These are phyloP conservation scores for Teratosphaeria zuluensis DNA, from an alignment of 2,329 filamentous ascomycete genomes.

Conservation along the genomic window DNA sequence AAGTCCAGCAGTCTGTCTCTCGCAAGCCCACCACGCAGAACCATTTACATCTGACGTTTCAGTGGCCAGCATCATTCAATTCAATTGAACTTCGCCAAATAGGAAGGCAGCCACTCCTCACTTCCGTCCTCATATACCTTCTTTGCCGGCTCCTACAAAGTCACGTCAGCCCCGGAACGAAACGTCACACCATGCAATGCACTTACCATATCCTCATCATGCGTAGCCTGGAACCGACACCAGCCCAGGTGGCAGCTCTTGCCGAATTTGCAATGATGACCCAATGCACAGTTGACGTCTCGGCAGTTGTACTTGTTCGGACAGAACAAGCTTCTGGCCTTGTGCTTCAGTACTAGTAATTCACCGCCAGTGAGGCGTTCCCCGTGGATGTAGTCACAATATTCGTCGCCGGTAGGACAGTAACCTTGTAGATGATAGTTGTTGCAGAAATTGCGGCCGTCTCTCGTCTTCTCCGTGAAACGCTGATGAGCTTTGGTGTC, in stretches of 20 bases:
- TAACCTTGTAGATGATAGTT: conserved; percentile 27
- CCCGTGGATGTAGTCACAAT: conserved; percentile 32
- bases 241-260: conserved; percentile 26
- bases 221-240: conserved; percentile 31
- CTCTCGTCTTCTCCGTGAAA: conserved; percentile 20
- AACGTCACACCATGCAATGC: background rate
- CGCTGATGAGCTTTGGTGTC: conserved; percentile 20
- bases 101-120: conserved; percentile 19
- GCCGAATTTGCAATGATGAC: conserved; percentile 33
- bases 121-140: conserved; percentile 19
- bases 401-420: conserved; percentile 28
- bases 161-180: background rate
- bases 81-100: conserved; percentile 12
- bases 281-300: conserved; percentile 33
- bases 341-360: conserved; percentile 31
- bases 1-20: too few relatives aligned
- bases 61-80: too few relatives aligned
- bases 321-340: conserved; percentile 32
- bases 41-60: too few relatives aligned
- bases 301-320: conserved; percentile 27
- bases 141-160: conserved; percentile 16
- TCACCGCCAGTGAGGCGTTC: conserved; percentile 29
- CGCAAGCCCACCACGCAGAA: too few relatives aligned
- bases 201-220: conserved; percentile 31
- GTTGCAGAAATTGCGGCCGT: conserved; percentile 28